Base-by-base conservation (phyloP, 1,284 basidiomycete genomes). In the Vanrija sp. region DNA sequence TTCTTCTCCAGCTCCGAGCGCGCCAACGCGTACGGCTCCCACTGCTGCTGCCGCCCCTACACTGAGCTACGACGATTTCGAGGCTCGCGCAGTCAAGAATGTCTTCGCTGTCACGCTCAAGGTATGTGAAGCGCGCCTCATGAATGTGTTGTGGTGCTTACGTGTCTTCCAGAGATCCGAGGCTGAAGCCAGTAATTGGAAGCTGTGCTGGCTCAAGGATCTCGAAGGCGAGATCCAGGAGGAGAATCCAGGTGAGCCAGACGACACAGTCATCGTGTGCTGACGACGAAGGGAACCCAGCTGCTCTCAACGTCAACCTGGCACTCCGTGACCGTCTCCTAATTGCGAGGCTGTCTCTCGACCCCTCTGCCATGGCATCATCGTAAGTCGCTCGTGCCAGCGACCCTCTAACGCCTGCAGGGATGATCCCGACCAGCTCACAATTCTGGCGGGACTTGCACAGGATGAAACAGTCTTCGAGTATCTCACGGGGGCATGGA, bases 401-500 rank as follows among this genome's bases (percentile, higher is more conserved):
- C 19, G 43, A 21, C n/a, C 40, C 18, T 26, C 44, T 23, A 18
- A 44, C 44, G 3, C 46, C 38, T 53, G 7, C 61, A 90, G 87
- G 29, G 88, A 92, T 67, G 91, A 96, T 68, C 76, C 88, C 5
- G 89, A 94, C 47, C 87, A 84, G 65, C 77, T 89, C 16, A 86
- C 38, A 0, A 85, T 93, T 5, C 77, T 95, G 7, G 87, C 88
- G 2, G 88, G 87, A 23, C 77, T 96, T 23, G 90, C 91, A 3
- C 67, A 84, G 14, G 78, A 86, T 49, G 85, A 93, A 75, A 94
- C 93, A 0, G 83, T 86, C 0, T 94, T 94, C 63, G 92, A 97
- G 68, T 98, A 94, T 70, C 82, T 98, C 21, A 82, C 91, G 1
- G 87, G 87, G 19, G 88, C 89, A 66, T 99, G 95, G 95, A 92